Base-by-base conservation (phyloP, 805 yeast species). In the Citeromyces nyonsensis region DNA sequence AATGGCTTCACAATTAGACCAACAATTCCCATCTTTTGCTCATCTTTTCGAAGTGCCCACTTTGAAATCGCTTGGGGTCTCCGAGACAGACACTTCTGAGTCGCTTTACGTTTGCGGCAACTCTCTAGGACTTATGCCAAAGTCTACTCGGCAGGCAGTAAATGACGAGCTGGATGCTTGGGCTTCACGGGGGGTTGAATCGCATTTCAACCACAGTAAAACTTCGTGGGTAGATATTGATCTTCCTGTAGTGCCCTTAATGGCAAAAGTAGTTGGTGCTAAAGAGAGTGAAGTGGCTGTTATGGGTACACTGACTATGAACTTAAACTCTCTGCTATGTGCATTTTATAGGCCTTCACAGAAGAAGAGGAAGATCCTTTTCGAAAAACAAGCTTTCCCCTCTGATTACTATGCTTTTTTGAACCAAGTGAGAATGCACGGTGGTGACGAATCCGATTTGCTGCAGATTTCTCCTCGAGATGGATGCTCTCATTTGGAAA, bases 81-180 rank as follows among this genome's bases (percentile, higher is more conserved):
- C 33, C n/a, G 28, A 25, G 3, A 29, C 30, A 8, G 25, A 18
- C 10, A 18, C 15, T 15, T 13, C 15, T 29, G 25, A 10, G 24
- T 8, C 25, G 28, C 12, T 15, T 14, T 88, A 86, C 48, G 59
- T 86, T 30, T 84, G 95, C 54, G 97, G 97, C 3, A 88, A 86
- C 57, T 83, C 95, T n/a, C 67, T 86, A 5, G 97, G 97, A 0
- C 56, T 86, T 37, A 80, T 84, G 86, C 96, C 97, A 0, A 58
- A 53, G 32, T 47, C 58, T 6, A 74, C 86, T 0, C 57, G 68
- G 24, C 39, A 41, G 5, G 79, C 80, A 10, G 57, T 86, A 10
- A 52, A 54, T 31, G 63, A 58, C 27, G 96, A 86, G 51, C 56
- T 86, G 31, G 67, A 73, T 40, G 94, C 91, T 0, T 86, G 97